Conservation (phyloP, 2,329 filamentous ascomycete genomes). For the Pseudogymnoascus sp. region DNA sequence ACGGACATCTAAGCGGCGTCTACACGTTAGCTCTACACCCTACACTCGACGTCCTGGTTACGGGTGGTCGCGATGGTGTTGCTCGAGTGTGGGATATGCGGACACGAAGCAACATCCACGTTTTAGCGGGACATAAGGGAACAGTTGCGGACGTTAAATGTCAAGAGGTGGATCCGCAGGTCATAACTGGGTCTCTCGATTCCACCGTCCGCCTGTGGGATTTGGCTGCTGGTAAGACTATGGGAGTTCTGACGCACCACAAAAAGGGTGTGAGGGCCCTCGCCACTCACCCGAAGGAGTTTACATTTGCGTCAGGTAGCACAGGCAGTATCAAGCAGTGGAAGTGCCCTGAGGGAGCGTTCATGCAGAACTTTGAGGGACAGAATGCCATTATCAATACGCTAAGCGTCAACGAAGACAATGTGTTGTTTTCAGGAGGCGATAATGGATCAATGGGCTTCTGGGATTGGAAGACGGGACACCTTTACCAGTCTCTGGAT, state of each 20-base stretch:
- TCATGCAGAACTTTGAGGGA: constrained; percentile 98
- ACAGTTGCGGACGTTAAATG: constrained; percentile 86
- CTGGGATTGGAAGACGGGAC: constrained; percentile 98
- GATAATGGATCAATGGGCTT: constrained; percentile 96
- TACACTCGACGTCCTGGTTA: constrained; percentile 88
- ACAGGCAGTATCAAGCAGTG: constrained; percentile 97
- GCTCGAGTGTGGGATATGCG: constrained; percentile 98
- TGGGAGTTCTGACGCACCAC: constrained; percentile 94
- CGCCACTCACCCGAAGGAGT: constrained; percentile 80
- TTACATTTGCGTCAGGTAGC: constrained; percentile 90
- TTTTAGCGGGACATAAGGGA: constrained; percentile 80
- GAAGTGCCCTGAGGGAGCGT: constrained; percentile 95
- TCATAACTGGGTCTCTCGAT: constrained; percentile 90
- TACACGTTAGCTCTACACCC: constrained; percentile 92
- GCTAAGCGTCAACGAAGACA: constrained; percentile 85
- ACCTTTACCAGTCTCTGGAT: constrained; percentile 83
- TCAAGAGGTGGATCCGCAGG: constrained; percentile 92
- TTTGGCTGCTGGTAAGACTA: constrained; percentile 88
- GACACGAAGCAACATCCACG: constrained; percentile 90
- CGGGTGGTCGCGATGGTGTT: constrained; percentile 88
- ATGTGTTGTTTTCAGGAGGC: constrained; percentile 87
- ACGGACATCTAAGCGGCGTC: constrained; percentile 91
- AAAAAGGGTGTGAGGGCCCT: constrained; percentile 92
- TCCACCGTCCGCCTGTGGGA: constrained; percentile 91
- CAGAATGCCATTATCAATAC: constrained; percentile 97